phyloP scores from a whole-genome alignment of 139 green algal genomes.

The Spirogloea muscicola region DNA sequence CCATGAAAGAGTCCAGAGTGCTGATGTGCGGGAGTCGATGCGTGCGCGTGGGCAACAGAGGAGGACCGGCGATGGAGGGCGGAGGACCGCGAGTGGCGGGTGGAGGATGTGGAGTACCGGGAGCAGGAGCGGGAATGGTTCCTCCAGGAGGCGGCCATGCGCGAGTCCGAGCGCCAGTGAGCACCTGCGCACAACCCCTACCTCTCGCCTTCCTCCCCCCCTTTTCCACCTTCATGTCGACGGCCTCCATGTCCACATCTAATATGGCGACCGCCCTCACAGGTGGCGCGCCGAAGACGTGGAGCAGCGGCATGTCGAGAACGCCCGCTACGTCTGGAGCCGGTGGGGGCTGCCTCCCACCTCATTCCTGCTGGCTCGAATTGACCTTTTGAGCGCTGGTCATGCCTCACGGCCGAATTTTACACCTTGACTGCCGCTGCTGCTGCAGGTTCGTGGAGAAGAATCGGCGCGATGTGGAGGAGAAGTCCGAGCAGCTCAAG shows the following conservation, averaged over 20 bases:
- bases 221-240: too few relatives aligned
- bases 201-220: too few relatives aligned
- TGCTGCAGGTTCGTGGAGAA: constrained; percentile 53
- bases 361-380: neutral
- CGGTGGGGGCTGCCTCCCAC: neutral
- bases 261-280: too few relatives aligned
- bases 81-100: constrained; percentile 27
- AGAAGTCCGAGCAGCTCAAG: constrained; percentile 76
- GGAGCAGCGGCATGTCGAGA: constrained; percentile 64
- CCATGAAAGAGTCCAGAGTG: too few relatives aligned
- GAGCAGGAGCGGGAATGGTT: constrained; percentile 19
- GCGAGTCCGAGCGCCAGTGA: too few relatives aligned
- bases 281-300: constrained; percentile 58
- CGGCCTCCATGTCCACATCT: too few relatives aligned
- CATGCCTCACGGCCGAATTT: neutral
- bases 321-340: constrained; percentile 58
- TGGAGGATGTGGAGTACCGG: constrained; percentile 24
- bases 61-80: constrained; percentile 22
- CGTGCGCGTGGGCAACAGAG: too few relatives aligned
- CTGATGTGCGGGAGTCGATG: too few relatives aligned
- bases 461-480: constrained; percentile 61
- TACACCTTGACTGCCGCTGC: neutral
- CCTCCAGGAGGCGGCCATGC: constrained; percentile 17
- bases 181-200: too few relatives aligned
- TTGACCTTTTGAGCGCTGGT: neutral